These are phyloP conservation scores for Capsicum chinense DNA, from an alignment of 257 asterid genomes.

Conservation along the genomic window DNA sequence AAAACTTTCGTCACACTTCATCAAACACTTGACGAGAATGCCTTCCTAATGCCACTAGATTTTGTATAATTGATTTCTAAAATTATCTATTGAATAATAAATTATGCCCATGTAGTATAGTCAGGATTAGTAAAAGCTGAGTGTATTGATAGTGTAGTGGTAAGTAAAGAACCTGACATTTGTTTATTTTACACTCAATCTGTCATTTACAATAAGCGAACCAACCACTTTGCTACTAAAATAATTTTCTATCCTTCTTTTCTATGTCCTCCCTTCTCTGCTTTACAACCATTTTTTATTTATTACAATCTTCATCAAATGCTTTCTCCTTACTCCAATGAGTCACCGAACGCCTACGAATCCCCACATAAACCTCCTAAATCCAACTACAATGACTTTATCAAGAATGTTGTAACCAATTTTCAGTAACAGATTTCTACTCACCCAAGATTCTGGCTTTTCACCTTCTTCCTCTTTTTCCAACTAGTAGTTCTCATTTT, in stretches of 20 bases:
- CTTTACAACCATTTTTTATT: not conserved
- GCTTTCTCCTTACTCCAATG: conserved; percentile 17
- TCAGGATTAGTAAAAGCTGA: not conserved
- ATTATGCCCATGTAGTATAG: too few species aligned
- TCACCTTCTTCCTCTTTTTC: conserved; percentile 61
- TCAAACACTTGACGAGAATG: too few species aligned
- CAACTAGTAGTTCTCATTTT: conserved; percentile 57
- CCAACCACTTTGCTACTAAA: conserved; percentile 1
- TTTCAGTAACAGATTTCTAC: conserved; percentile 49
- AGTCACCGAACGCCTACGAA: not conserved
- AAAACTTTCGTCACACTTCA: too few species aligned
- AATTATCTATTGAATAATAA: too few species aligned
- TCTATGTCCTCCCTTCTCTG: not conserved
- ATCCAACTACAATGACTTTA: conserved; percentile 3
- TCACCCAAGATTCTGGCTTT: conserved; percentile 69
- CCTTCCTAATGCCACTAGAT: too few species aligned
- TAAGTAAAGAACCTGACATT: not conserved
- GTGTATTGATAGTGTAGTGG: conserved; percentile 10
- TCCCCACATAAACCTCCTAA: conserved; percentile 25
- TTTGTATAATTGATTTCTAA: too few species aligned
- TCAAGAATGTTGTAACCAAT: not conserved
- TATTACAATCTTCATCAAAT: not conserved
- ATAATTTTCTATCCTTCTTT: not conserved
- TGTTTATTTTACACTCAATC: not conserved
- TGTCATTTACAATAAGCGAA: not conserved